A percentile compares a stretch with the other conserved stretches of the same genome.
Evolutionary conservation across 495 filamentous ascomycete genomes (phyloP).

Genomic region (Patellaria atrata): DNA sequence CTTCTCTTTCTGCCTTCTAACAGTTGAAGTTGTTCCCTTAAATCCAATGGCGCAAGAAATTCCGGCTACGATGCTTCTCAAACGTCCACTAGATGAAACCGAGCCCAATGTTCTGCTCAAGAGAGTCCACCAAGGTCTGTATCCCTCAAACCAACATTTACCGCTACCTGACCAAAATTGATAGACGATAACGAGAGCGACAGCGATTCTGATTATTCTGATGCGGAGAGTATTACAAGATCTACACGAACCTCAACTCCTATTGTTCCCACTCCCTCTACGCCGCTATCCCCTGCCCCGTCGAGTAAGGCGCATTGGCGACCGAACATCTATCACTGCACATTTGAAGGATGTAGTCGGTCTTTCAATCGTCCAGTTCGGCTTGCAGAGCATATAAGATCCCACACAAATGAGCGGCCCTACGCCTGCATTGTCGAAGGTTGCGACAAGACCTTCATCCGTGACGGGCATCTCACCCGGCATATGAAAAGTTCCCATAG

Average conservation of each 20-base stretch:
- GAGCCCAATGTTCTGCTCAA: background rate
- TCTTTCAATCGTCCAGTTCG: conserved; percentile 79
- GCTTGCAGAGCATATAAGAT: conserved; percentile 60
- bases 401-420: conserved; percentile 66
- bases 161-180: too few species aligned
- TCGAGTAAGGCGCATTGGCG: conserved; percentile 35
- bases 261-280: background rate
- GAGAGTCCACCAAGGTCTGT: conserved; percentile 7
- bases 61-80: conserved; percentile 10
- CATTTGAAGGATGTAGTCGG: conserved; percentile 54
- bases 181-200: background rate
- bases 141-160: too few species aligned
- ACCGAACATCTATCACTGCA: conserved; percentile 39
- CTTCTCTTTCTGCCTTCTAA: too few species aligned
- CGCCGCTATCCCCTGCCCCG: conserved; percentile 3
- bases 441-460: conserved; percentile 71
- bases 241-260: background rate
- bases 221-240: too few species aligned
- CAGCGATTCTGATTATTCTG: background rate
- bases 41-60: too few species aligned
- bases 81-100: conserved; percentile 4
- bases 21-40: too few species aligned
- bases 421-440: conserved; percentile 49
- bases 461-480: conserved; percentile 65
- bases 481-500: conserved; percentile 75